phyloP scores from a whole-genome alignment of 2,329 filamentous ascomycete genomes.

The Aotearoamyces nothofagi region DNA sequence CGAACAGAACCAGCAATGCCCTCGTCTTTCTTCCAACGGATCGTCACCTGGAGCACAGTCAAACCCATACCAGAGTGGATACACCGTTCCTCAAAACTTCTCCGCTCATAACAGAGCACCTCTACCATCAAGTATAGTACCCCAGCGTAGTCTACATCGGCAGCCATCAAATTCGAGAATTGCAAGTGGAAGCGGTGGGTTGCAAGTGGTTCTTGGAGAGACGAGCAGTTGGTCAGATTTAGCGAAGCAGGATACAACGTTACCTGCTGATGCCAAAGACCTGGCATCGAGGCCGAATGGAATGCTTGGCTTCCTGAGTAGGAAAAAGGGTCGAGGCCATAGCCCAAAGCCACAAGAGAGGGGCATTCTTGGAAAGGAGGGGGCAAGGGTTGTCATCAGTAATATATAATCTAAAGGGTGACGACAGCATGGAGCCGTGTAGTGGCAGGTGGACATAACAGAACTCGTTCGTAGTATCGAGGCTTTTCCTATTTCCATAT shows the following conservation, averaged over 20 bases:
- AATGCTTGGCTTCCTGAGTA: constrained; percentile 77
- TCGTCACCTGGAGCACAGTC: no score
- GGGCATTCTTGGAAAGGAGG: constrained; percentile 88
- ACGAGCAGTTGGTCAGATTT: constrained; percentile 84
- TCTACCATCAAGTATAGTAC: constrained; percentile 13
- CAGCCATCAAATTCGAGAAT: constrained; percentile 14
- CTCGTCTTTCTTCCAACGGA: no score
- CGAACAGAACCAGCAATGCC: no score
- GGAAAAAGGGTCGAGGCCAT: constrained; percentile 79
- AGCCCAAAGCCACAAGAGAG: constrained; percentile 91
- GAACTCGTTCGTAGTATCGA: neutral
- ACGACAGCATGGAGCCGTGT: no score
- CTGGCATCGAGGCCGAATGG: constrained; percentile 48
- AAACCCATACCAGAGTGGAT: constrained; percentile 1
- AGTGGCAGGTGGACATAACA: no score
- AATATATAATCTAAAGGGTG: no score
- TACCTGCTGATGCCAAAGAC: constrained; percentile 50
- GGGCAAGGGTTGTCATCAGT: constrained; percentile 71
- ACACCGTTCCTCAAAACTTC: constrained; percentile 4
- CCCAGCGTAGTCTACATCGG: no score
- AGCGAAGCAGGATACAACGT: constrained; percentile 66
- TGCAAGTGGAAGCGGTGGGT: constrained; percentile 40
- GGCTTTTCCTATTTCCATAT: neutral
- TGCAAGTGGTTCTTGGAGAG: constrained; percentile 84
- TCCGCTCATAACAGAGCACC: constrained; percentile 5